These are phyloP conservation scores for Cyclostephanos invisitatus DNA, from an alignment of 108 stramenopile genomes.

Conservation along the genomic window DNA sequence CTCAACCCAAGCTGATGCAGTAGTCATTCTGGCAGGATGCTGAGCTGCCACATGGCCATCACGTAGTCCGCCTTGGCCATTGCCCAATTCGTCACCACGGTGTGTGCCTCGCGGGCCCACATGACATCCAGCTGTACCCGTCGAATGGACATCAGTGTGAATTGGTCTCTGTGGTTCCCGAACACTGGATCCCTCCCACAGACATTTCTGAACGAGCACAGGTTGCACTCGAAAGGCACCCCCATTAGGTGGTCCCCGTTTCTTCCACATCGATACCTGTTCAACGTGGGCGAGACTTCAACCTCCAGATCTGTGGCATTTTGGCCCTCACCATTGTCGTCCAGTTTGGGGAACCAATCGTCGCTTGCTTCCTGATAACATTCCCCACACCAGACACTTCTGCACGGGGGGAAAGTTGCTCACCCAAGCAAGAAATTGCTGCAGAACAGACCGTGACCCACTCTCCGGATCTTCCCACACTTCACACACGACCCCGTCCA, in stretches of 20 bases:
- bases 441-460: background rate
- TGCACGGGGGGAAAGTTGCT: too few relatives aligned
- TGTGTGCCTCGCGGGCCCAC: constrained; percentile 46
- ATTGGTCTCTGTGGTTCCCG: background rate
- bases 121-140: constrained; percentile 53
- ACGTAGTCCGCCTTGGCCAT: background rate
- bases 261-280: too few relatives aligned
- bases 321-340: constrained; percentile 15
- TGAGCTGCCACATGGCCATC: background rate
- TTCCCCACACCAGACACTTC: too few relatives aligned
- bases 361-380: too few relatives aligned
- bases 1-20: background rate
- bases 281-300: too few relatives aligned
- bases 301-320: too few relatives aligned
- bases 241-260: too few relatives aligned
- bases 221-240: too few relatives aligned
- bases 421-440: too few relatives aligned
- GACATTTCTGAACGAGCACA: constrained; percentile 23
- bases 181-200: constrained; percentile 14
- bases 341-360: too few relatives aligned
- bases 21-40: background rate
- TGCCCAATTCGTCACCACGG: constrained; percentile 23
- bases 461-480: constrained; percentile 3
- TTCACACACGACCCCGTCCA: constrained; percentile 3
- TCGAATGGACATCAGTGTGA: constrained; percentile 21